phyloP scores from a whole-genome alignment of 176 grass and related monocot species.

The Secale cereale region DNA sequence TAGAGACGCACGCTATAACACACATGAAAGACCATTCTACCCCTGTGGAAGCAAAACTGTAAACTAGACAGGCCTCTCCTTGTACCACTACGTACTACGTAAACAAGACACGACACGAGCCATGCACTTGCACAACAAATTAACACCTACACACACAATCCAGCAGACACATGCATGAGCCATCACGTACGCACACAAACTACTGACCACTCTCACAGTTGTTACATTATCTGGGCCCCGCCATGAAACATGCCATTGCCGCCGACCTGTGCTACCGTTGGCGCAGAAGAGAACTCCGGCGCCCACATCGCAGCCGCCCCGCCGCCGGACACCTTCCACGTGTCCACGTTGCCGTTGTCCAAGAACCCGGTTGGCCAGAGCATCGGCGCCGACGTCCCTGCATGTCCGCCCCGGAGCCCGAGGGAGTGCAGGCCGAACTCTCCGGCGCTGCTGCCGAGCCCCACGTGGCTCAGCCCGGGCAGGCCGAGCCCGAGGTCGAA shows the following conservation, averaged over 20 bases:
- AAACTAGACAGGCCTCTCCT: background rate
- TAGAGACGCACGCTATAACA: background rate
- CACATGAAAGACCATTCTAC: background rate
- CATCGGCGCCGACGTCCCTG: background rate
- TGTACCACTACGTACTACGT: background rate
- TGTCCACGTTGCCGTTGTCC: background rate
- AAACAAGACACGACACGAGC: background rate
- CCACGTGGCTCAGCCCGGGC: background rate
- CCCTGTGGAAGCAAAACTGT: background rate
- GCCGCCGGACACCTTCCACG: slow-evolving; percentile 44
- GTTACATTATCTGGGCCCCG: slow-evolving; percentile 22
- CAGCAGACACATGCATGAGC: background rate
- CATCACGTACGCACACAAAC: background rate
- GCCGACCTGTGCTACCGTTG: background rate
- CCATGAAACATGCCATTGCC: slow-evolving; percentile 27
- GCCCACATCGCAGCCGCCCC: slow-evolving; percentile 34
- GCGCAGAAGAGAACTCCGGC: slow-evolving; percentile 41
- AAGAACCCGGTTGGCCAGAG: slow-evolving; percentile 29
- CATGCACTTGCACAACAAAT: background rate
- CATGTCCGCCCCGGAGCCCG: slow-evolving; percentile 8
- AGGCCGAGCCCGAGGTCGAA: slow-evolving; percentile 65
- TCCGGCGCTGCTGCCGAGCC: background rate
- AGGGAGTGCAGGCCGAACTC: slow-evolving; percentile 22
- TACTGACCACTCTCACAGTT: background rate
- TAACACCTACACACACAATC: background rate